These are phyloP conservation scores for Chenopodium formosanum DNA, from an alignment of 148 eudicot species.

Conservation along the genomic window DNA sequence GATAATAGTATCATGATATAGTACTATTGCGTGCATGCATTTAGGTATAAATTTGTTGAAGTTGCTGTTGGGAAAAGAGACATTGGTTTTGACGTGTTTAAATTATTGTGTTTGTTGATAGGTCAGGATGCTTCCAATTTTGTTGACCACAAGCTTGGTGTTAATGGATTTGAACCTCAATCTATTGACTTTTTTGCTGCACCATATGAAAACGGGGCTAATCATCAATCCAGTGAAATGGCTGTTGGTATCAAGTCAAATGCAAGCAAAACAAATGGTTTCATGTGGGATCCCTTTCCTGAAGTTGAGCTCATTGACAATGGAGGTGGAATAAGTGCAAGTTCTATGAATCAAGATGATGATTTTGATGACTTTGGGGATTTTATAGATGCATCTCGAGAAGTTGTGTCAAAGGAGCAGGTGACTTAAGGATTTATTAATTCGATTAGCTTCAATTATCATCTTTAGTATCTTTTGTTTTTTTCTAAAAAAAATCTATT, in stretches of 20 bases:
- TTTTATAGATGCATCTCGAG: slow-evolving; percentile 51
- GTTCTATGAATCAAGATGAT: slow-evolving; percentile 28
- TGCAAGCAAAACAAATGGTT: slow-evolving; percentile 32
- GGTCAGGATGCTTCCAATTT: slow-evolving; percentile 41
- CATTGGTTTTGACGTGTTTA: slow-evolving; percentile 12
- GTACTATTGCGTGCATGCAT: background rate
- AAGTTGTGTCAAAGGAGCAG: slow-evolving; percentile 40
- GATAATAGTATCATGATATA: background rate
- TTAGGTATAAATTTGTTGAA: background rate
- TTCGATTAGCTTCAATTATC: background rate
- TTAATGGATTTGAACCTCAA: slow-evolving; percentile 28
- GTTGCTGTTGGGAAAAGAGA: slow-evolving; percentile 1
- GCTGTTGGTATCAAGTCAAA: slow-evolving; percentile 28
- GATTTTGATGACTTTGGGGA: slow-evolving; percentile 73
- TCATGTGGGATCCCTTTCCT: slow-evolving; percentile 29
- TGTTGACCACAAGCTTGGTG: slow-evolving; percentile 30
- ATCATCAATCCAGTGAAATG: slow-evolving; percentile 24
- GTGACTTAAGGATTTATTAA: slow-evolving; percentile 32
- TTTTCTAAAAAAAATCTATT: background rate
- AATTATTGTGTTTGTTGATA: slow-evolving; percentile 29
- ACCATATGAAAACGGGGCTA: slow-evolving; percentile 28
- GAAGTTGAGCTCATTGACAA: slow-evolving; percentile 27
- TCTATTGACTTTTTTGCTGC: slow-evolving; percentile 38
- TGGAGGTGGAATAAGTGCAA: slow-evolving; percentile 32
- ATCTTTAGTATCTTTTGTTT: background rate